These are phyloP conservation scores for Daldinia eschscholtzii DNA, from an alignment of 2,329 filamentous ascomycete genomes.

Conservation along the genomic window DNA sequence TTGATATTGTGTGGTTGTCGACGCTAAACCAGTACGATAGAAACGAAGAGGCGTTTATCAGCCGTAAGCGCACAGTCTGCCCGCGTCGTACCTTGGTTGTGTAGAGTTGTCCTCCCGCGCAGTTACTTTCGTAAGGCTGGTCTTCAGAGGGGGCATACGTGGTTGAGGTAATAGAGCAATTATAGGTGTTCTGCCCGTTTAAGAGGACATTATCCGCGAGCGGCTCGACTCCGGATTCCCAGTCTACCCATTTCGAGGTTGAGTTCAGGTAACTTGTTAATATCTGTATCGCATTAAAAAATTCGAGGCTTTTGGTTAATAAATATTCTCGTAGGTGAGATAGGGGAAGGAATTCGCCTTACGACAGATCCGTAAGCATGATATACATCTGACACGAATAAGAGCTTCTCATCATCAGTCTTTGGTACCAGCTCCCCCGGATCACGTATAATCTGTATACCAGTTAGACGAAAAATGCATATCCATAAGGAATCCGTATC, in stretches of 20 bases:
- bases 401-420: conserved; percentile 54
- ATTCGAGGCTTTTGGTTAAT: neutral
- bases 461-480: neutral
- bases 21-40: conserved; percentile 57
- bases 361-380: conserved; percentile 55
- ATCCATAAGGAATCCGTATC: neutral
- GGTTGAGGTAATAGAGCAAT: conserved; percentile 52
- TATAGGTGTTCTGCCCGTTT: conserved; percentile 56
- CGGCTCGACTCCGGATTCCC: conserved; percentile 56
- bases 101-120: conserved; percentile 53
- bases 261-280: conserved; percentile 52
- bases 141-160: conserved; percentile 45
- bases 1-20: conserved; percentile 55
- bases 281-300: conserved; percentile 37
- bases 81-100: conserved; percentile 50
- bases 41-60: conserved; percentile 58
- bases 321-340: neutral
- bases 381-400: conserved; percentile 58
- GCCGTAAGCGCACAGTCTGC: conserved; percentile 52
- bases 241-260: conserved; percentile 53
- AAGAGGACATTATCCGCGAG: conserved; percentile 57
- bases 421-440: conserved; percentile 50
- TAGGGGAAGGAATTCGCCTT: conserved; percentile 21
- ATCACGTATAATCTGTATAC: conserved; percentile 55
- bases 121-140: conserved; percentile 34